Percentiles rank a stretch among this genome's conserved stretches.
phyloP scores from a whole-genome alignment of 108 stramenopile species.

The Schizochytrium sp. region DNA sequence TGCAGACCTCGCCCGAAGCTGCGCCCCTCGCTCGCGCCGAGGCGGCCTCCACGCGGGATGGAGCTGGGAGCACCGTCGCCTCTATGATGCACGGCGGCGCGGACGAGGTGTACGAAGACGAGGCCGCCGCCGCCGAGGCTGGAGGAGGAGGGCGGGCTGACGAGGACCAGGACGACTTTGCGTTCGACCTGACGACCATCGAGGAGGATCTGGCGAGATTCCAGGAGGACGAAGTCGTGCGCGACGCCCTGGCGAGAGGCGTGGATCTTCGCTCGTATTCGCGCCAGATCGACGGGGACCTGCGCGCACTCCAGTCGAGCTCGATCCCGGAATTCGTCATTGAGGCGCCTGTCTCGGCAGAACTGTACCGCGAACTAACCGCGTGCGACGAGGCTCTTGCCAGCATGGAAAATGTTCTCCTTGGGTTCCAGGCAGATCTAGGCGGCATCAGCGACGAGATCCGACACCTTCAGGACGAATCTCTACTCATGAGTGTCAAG shows the following conservation, averaged over 20 bases:
- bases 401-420: constrained; percentile 87
- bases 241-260: constrained; percentile 41
- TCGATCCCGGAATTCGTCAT: constrained; percentile 17
- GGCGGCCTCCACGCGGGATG: no score
- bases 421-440: constrained; percentile 95
- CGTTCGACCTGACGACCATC: constrained; percentile 40
- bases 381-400: constrained; percentile 82
- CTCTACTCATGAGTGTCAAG: constrained; percentile 63
- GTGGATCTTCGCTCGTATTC: constrained; percentile 47
- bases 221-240: constrained; percentile 51
- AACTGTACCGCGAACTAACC: constrained; percentile 68
- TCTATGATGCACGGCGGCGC: no score
- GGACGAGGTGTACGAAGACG: no score
- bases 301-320: constrained; percentile 35
- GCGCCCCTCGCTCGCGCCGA: no score
- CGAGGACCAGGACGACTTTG: background rate
- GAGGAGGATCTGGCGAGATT: constrained; percentile 51
- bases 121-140: no score
- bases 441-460: constrained; percentile 92
- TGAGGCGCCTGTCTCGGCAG: constrained; percentile 50
- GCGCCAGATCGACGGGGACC: constrained; percentile 35
- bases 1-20: no score
- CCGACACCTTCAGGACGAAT: constrained; percentile 82
- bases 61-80: no score
- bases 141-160: no score